A percentile compares a stretch with the other conserved stretches of the same genome.
These are phyloP conservation scores for Flaveria sonorensis DNA, from an alignment of 129 eudicot species.

Conservation along the genomic window DNA sequence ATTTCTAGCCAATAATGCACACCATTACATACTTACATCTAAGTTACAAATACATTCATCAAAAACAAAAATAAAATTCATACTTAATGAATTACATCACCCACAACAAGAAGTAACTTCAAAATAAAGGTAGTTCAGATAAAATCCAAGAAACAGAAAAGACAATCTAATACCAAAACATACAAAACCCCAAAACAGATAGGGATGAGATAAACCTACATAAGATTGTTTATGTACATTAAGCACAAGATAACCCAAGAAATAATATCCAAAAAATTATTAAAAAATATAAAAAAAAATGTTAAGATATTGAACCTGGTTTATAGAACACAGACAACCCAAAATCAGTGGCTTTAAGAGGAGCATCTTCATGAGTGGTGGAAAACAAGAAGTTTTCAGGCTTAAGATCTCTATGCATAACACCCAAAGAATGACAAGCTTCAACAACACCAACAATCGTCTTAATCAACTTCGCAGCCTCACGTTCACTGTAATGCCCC, in stretches of 20 bases:
- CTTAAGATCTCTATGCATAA: conserved; percentile 92
- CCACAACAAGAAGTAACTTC: conserved; percentile 10
- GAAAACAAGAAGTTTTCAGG: conserved; percentile 93
- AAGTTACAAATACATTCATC: conserved; percentile 3
- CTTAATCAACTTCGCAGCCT: conserved; percentile 77
- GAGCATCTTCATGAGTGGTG: conserved; percentile 73
- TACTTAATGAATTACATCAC: background rate
- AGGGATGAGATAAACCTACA: conserved; percentile 1
- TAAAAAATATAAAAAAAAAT: background rate
- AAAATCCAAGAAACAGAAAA: conserved; percentile 24
- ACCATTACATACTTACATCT: background rate
- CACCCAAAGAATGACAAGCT: conserved; percentile 91
- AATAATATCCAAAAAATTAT: background rate
- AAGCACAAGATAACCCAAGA: conserved; percentile 12
- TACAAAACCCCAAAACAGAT: conserved; percentile 7
- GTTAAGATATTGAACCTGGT: conserved; percentile 57
- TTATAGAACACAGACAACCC: conserved; percentile 90
- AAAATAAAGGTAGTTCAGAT: conserved; percentile 19
- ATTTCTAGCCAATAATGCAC: conserved; percentile 8
- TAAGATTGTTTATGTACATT: conserved; percentile 7
- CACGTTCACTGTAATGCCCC: conserved; percentile 94
- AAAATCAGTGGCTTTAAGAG: conserved; percentile 88
- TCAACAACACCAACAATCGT: conserved; percentile 90
- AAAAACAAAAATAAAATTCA: background rate
- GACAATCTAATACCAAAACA: conserved; percentile 17